phyloP scores from a whole-genome alignment of 345 rosid genomes.

The Luvunga scandens region DNA sequence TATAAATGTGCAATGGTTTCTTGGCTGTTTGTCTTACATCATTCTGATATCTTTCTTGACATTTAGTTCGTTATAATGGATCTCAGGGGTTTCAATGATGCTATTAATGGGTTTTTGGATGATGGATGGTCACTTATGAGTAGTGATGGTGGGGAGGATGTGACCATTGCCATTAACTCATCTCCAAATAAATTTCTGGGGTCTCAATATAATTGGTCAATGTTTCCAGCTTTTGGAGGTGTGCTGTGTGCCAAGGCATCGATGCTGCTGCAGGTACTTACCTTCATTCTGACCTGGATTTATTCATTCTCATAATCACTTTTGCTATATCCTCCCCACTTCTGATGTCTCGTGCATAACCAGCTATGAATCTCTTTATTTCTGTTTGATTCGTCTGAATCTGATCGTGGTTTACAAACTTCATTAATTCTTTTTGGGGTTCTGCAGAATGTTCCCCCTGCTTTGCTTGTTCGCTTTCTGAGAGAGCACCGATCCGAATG shows the following conservation, averaged over 20 bases:
- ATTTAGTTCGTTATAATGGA: constrained; percentile 12
- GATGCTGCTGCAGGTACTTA: constrained; percentile 83
- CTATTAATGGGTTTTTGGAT: constrained; percentile 87
- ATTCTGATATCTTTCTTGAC: not conserved
- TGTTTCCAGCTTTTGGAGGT: constrained; percentile 80
- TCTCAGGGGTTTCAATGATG: constrained; percentile 93
- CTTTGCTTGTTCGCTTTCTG: constrained; percentile 79
- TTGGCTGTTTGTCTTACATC: not conserved
- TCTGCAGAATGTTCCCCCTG: constrained; percentile 88
- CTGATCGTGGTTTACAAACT: not conserved
- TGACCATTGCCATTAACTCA: constrained; percentile 71
- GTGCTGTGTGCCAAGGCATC: constrained; percentile 96
- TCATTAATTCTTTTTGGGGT: not conserved
- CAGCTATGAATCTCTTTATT: not conserved
- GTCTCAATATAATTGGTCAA: constrained; percentile 56
- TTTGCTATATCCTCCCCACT: not conserved
- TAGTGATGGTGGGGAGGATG: constrained; percentile 84
- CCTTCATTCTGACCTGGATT: not conserved
- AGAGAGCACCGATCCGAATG: constrained; percentile 98
- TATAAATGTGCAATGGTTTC: not conserved
- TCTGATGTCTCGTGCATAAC: not conserved
- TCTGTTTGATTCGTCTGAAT: not conserved
- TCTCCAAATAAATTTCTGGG: constrained; percentile 73
- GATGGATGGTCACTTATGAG: constrained; percentile 91
- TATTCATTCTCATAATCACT: not conserved